Base-by-base conservation (phyloP, 331 rosid species). In the Quercus tomentella region DNA sequence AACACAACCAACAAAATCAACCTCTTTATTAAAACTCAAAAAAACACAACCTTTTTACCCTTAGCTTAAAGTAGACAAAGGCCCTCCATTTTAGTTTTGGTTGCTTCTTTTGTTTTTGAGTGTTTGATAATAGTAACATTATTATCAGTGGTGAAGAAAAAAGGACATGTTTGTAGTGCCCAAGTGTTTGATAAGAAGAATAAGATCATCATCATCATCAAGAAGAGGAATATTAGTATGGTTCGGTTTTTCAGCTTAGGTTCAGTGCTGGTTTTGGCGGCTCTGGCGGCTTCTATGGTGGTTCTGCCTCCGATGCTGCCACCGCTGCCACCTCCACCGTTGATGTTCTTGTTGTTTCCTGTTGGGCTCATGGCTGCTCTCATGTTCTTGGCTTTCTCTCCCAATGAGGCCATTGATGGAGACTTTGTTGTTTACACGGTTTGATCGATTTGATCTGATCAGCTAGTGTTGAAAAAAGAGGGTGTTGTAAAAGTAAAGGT, bases 301-400 rank as follows among this genome's bases (percentile, higher is more conserved):
- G 76, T 94, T 0, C 81, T 94, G 43, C 98, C 97, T 45, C 77
- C 92, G 69, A 51, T 92, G 37, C 52, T 92, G 26, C 98, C 97
- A 52, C 97, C 97, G 70, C 81, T 92, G 4, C 97, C 98, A 1
- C 98, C 97, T 16, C 98, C 97, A 33, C 97, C 97, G 21, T 16
- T 94, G 80, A 83, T 87, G 68, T 79, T 94, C 2, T 89, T 94
- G 21, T 85, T 94, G 87, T 94, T 94, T 25, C 94, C 98, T 6
- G 90, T 94, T 4, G 93, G 94, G 33, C 82, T 94, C 52, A 87
- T 94, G 97, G 94, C 90, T 4, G 97, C 97, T 56, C 96, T 94
- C 3, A 79, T 94, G 78, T 6, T 92, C 14, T 89, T 94, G 7
- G 98, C 92, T 3, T 89, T 92, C 76, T 90, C 91, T 6, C 92